Percentiles rank a stretch among this genome's conserved stretches.
phyloP scores from a whole-genome alignment of 345 rosid genomes.

The Nephelium lappaceum region DNA sequence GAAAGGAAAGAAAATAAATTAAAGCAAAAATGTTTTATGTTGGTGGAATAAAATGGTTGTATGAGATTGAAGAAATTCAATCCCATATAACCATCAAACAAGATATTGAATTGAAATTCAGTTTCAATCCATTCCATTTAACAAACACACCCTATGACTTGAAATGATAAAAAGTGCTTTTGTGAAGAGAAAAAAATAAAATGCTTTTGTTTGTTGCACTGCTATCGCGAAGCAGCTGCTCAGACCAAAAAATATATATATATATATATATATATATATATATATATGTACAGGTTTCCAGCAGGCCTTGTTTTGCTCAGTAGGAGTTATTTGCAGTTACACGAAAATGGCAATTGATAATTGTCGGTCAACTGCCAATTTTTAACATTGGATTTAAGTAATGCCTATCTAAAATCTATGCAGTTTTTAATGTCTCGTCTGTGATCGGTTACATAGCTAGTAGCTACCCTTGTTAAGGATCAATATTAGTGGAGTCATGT shows the following conservation, averaged over 20 bases:
- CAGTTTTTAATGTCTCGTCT: neutral
- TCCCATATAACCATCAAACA: too few species aligned
- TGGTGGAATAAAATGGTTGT: too few species aligned
- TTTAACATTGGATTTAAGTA: neutral
- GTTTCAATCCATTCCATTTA: too few species aligned
- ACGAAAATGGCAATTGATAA: neutral
- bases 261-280: too few species aligned
- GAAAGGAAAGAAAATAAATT: too few species aligned
- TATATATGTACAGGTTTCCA: too few species aligned
- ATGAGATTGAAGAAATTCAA: too few species aligned
- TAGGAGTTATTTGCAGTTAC: neutral
- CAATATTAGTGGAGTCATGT: too few species aligned
- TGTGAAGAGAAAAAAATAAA: neutral
- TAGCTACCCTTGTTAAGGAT: too few species aligned
- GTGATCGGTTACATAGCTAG: neutral
- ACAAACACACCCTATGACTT: neutral
- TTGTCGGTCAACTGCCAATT: neutral
- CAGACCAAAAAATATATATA: too few species aligned
- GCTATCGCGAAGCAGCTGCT: slow-evolving; percentile 16
- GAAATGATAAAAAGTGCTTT: neutral
- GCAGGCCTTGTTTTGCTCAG: neutral
- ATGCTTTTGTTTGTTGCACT: slow-evolving; percentile 17
- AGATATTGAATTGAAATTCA: too few species aligned
- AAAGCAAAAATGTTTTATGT: too few species aligned
- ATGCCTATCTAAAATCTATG: slow-evolving; percentile 9